Base-by-base conservation (phyloP, 108 stramenopile genomes). In the Fragilariopsis cylindrus region DNA sequence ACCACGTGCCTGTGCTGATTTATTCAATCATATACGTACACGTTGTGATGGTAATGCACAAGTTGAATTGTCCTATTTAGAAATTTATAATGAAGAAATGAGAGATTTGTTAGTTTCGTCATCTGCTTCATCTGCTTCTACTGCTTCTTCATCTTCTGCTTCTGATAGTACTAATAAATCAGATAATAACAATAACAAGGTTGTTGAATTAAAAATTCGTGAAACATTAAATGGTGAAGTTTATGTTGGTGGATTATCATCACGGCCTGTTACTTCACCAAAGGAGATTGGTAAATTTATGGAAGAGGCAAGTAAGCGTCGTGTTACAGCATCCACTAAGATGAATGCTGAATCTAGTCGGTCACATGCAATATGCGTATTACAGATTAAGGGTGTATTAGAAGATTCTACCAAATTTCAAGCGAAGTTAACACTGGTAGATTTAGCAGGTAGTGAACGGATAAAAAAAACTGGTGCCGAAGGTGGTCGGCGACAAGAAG, bases 51-150 rank as follows among this genome's bases (percentile, higher is more conserved):
- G 92, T 41, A 96, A 97, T 73, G 97, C 93, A 63, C 83, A 97
- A 30, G 98, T 99, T 7, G 87, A 97, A 44, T 91, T 97, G 7
- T 93, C 92, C 39, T 99, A 97, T 78, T 81, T 97, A n/a, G 98
- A 99, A 77, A 99, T 99, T 66, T 99, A 99, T 83, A 98, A 98
- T 75, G 98, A 99, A 75, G 96, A 99, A 64, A 96, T 98, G 70
- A 81, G 96, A 13, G 98, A 99, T 64, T 82, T 99, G 11, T 79
- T 99, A 48, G 82, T 30, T 30, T 30, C 30, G 2, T 30, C 30
- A 1, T 30, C 30, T 30, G 30, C 30, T 30, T 30, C n/a, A n/a
- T n/a, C n/a, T n/a, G n/a, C n/a, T n/a, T n/a, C n/a, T n/a, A n/a
- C 30, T 30, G 0, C 30, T 30, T 30, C 30, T n/a, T n/a, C n/a